Base-by-base conservation (phyloP, 352 stramenopile genomes). In the Phytophthora pseudosyringae region DNA sequence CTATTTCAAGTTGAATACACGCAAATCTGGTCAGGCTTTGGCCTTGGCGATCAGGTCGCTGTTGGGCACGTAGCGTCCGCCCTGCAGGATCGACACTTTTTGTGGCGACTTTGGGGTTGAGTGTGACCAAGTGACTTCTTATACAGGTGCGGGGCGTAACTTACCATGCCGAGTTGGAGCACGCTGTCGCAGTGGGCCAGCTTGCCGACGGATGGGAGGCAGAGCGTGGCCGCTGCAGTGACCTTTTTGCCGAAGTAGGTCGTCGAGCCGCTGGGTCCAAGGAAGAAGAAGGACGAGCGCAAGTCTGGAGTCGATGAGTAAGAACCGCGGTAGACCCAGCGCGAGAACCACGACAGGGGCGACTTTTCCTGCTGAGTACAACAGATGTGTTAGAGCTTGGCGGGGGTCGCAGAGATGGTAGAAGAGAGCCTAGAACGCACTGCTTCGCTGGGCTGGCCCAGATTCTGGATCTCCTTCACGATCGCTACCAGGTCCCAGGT, bases 271-370 rank as follows among this genome's bases (percentile, higher is more conserved):
- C 69, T 80, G n/a, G 66, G 53, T 6, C 75, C 76, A 33, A 86
- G 60, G 64, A 80, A 88, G 65, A 88, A 86, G 62, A 85, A 88
- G 11, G 75, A 67, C 11, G 70, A 73, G 35, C 69, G 73, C 16
- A 81, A 13, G 26, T 74, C 73, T 31, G 75, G 73, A 6, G 40
- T 16, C 1, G 69, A 46, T 31, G 29, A 36, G 8, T 57, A 18
- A 10, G 66, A 10, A 6, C 72, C 60, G 7, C 64, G 66, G 5
- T 61, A 72, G 8, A 79, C 53, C 21, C 69, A 68, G 5, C 44
- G 54, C n/a, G 33, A 32, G 18, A 78, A 48, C 66, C 71, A 73
- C 25, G 57, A 62, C 7, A 65, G 53, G 5, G 36, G 28, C 13
- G 65, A 16, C 35, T 66, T 55, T 28, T 66, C 55, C 62, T 70